Evolutionary conservation across 2,329 filamentous ascomycete genomes (phyloP).

Genomic region (Rutstroemia sp.): DNA sequence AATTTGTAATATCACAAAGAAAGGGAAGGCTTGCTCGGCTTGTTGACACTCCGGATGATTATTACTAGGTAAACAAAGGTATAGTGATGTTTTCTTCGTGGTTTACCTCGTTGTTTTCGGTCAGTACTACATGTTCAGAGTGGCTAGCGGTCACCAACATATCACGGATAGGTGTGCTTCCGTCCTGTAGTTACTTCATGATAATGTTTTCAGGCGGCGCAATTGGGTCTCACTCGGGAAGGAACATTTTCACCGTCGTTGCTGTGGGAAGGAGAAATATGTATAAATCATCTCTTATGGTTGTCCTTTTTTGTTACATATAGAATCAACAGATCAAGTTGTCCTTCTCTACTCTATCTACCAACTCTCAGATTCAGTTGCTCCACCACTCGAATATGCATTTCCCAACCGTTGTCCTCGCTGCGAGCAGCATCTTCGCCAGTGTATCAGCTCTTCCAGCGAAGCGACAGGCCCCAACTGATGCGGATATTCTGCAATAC

Average conservation of each 20-base stretch:
- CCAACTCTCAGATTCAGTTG: background rate
- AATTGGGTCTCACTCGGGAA: too few relatives aligned
- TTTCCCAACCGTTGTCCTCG: constrained; percentile 19
- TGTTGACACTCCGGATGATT: background rate
- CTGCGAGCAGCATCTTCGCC: constrained; percentile 9
- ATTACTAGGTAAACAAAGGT: background rate
- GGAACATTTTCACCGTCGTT: too few relatives aligned
- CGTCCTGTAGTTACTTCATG: background rate
- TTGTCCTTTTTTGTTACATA: background rate
- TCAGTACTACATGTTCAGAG: background rate
- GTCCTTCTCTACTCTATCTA: background rate
- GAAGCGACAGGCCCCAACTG: constrained; percentile 19
- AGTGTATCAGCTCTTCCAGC: constrained; percentile 13
- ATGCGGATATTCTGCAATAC: constrained; percentile 38
- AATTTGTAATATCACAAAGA: background rate
- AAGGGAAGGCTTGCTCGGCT: background rate
- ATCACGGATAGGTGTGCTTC: background rate
- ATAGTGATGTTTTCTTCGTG: background rate
- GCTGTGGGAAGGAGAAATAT: background rate
- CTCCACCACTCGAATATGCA: constrained; percentile 16
- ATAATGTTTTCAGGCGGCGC: too few relatives aligned
- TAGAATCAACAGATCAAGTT: background rate
- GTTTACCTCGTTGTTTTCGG: background rate
- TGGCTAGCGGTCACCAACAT: background rate
- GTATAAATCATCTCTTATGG: background rate